These are phyloP conservation scores for Pseudoperonospora humuli DNA, from an alignment of 352 stramenopile genomes.

Conservation along the genomic window DNA sequence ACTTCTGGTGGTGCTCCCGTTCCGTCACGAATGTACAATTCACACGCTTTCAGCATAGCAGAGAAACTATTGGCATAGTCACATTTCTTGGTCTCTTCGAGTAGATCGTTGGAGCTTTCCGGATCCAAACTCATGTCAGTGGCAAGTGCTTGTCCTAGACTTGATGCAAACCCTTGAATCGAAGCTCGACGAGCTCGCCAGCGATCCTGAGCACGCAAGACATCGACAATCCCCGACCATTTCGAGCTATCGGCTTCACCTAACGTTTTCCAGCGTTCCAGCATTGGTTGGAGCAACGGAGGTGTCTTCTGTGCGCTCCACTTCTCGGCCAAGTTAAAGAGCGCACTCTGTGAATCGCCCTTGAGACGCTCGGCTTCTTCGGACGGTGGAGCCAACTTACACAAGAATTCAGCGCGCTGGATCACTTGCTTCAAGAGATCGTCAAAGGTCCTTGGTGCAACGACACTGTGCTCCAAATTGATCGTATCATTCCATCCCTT, in stretches of 20 bases:
- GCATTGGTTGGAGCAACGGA: conserved; percentile 77
- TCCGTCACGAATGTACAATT: conserved; percentile 82
- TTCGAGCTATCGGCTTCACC: conserved; percentile 70
- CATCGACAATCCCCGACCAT: conserved; percentile 80
- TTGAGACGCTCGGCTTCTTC: conserved; percentile 59
- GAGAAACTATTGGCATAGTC: conserved; percentile 62
- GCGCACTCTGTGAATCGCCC: conserved; percentile 57
- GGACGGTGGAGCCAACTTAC: conserved; percentile 58
- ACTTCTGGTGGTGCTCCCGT: conserved; percentile 76
- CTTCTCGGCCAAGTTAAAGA: conserved; percentile 81
- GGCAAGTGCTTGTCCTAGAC: neutral
- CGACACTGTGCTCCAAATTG: conserved; percentile 52
- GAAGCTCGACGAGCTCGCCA: conserved; percentile 51
- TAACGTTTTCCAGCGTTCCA: conserved; percentile 78
- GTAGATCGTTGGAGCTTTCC: conserved; percentile 14
- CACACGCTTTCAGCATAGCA: conserved; percentile 79
- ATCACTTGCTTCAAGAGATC: conserved; percentile 57
- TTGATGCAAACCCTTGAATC: conserved; percentile 16
- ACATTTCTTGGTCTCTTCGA: conserved; percentile 26
- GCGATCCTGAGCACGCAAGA: conserved; percentile 66
- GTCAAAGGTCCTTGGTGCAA: conserved; percentile 59
- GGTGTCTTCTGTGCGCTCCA: conserved; percentile 79
- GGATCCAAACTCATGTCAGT: conserved; percentile 4
- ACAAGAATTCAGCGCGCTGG: conserved; percentile 67
- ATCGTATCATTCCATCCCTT: conserved; percentile 20